phyloP scores from a whole-genome alignment of 2,329 filamentous ascomycete species.

The Sclerotiophoma versabilis region DNA sequence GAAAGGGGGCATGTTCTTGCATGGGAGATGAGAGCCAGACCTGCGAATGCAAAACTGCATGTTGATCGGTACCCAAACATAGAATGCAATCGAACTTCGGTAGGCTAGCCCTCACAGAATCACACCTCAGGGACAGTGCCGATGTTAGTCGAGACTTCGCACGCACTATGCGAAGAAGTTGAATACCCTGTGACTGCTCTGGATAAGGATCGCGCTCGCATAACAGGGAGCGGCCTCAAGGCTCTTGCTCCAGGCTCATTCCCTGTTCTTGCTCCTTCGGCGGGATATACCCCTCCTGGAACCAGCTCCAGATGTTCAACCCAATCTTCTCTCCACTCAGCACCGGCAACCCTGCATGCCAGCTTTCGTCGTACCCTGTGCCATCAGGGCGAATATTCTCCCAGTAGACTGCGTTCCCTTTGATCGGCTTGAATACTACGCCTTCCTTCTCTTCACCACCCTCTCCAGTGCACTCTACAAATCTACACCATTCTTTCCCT shows the following conservation, averaged over 20 bases:
- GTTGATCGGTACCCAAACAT: no score
- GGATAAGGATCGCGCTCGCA: no score
- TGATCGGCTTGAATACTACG: constrained; percentile 64
- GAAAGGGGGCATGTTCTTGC: no score
- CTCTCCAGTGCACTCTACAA: constrained; percentile 59
- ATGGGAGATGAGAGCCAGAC: no score
- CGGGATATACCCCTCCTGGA: constrained; percentile 51
- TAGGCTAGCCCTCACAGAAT: no score
- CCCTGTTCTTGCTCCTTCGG: constrained; percentile 6
- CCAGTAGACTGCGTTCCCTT: constrained; percentile 68
- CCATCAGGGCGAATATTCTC: constrained; percentile 65
- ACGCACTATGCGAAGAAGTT: no score
- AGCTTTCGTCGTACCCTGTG: constrained; percentile 64
- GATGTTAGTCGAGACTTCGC: no score
- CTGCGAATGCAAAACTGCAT: no score
- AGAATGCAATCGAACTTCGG: no score
- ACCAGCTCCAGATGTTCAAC: constrained; percentile 71
- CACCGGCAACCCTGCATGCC: constrained; percentile 68
- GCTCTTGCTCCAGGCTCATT: not conserved
- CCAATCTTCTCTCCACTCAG: constrained; percentile 64
- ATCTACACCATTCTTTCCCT: constrained; percentile 62
- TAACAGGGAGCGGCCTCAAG: not conserved
- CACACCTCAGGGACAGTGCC: no score
- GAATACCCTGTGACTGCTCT: no score
- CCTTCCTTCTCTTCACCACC: constrained; percentile 47